phyloP scores from a whole-genome alignment of 1,284 basidiomycete genomes.

The Moesziomyces sp. region DNA sequence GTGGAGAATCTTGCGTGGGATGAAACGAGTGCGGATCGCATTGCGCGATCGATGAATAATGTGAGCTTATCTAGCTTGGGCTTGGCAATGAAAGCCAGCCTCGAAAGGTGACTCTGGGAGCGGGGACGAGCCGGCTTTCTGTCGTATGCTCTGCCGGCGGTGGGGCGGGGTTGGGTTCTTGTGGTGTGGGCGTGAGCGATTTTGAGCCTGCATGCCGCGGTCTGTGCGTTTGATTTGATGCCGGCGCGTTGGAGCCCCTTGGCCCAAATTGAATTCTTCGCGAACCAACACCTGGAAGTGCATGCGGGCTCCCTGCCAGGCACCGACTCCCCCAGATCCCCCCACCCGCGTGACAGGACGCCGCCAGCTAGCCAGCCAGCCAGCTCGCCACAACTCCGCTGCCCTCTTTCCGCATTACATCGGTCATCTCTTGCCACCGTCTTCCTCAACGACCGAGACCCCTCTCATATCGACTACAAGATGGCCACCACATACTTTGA shows the following conservation, averaged over 20 bases:
- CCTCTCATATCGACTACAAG: conserved; percentile 3
- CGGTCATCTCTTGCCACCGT: not conserved
- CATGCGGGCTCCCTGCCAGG: conserved; percentile 7
- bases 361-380: not conserved
- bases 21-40: not conserved
- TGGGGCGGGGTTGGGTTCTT: too few relatives aligned
- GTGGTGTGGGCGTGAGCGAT: not conserved
- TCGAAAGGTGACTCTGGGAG: too few relatives aligned
- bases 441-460: not conserved
- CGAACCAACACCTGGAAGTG: conserved; percentile 10
- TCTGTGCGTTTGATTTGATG: not conserved
- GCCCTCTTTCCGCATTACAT: not conserved
- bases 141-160: not conserved
- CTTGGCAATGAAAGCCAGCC: too few relatives aligned
- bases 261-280: conserved; percentile 4
- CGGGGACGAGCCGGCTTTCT: not conserved
- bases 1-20: not conserved
- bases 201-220: not conserved
- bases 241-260: not conserved
- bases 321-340: conserved; percentile 8
- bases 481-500: conserved; percentile 46
- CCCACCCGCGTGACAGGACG: conserved; percentile 15
- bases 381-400: not conserved
- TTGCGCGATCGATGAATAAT: too few relatives aligned
- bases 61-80: too few relatives aligned